Evolutionary conservation across 1,284 basidiomycete species (phyloP).

Genomic region (Fomitopsis betulina): DNA sequence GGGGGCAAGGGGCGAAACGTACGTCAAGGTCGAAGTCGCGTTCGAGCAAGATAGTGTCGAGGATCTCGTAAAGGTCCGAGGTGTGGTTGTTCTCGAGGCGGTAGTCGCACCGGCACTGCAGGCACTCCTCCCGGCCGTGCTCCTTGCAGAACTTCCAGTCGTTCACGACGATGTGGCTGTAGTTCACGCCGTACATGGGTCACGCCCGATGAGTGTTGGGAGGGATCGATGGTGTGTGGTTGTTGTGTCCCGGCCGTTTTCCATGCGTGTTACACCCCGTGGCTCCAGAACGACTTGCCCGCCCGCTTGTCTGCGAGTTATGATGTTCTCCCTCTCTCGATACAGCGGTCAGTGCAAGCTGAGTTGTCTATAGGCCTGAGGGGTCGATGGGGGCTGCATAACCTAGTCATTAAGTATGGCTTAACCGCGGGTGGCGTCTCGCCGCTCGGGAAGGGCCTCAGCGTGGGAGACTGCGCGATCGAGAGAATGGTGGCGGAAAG

Average conservation of each 20-base stretch:
- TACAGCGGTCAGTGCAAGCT: not conserved
- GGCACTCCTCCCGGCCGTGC: slow-evolving; percentile 5
- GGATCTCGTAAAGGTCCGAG: not conserved
- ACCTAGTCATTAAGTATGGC: too few relatives aligned
- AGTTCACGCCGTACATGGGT: not conserved
- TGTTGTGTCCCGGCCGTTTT: too few relatives aligned
- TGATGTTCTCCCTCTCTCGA: not conserved
- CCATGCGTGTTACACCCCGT: too few relatives aligned
- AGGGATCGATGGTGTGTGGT: not conserved
- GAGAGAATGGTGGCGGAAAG: not conserved
- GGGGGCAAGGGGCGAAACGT: not conserved
- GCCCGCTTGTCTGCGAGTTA: too few relatives aligned
- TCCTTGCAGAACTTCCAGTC: slow-evolving; percentile 6
- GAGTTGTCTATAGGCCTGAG: too few relatives aligned
- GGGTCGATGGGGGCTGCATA: too few relatives aligned
- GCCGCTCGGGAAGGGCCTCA: not conserved
- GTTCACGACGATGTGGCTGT: slow-evolving; percentile 5
- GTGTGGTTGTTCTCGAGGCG: slow-evolving; percentile 4
- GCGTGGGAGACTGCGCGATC: not conserved
- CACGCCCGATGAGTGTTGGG: not conserved
- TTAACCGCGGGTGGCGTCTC: not conserved
- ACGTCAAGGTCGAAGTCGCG: slow-evolving; percentile 5
- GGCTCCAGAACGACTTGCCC: too few relatives aligned
- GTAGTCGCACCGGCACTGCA: slow-evolving; percentile 6
- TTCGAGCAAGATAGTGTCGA: not conserved